Conservation (phyloP, 2,329 filamentous ascomycete genomes). For the Aureobasidium sp. region DNA sequence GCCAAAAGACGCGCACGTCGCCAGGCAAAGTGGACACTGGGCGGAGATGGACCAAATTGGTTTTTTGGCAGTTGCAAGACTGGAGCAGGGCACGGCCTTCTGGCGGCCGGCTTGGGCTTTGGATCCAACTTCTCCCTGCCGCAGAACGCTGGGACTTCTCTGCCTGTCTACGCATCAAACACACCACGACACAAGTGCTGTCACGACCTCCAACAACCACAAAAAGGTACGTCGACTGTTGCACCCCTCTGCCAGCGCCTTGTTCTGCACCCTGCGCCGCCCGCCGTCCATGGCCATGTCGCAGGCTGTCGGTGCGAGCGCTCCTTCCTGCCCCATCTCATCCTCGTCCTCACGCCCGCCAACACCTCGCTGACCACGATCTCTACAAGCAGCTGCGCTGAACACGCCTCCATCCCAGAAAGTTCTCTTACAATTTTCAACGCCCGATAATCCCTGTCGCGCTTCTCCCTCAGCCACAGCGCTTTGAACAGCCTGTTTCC, state of each 20-base stretch:
- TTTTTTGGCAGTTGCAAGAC: conserved; percentile 2
- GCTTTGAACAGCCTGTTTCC: conserved; percentile 1
- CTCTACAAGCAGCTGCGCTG: conserved; percentile 3
- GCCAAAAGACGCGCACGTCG: conserved; percentile 1
- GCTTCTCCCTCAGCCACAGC: neutral
- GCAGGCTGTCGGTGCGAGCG: neutral
- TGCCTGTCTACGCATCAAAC: conserved; percentile 7
- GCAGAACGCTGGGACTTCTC: conserved; percentile 1
- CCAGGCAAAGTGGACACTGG: neutral
- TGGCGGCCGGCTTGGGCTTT: neutral
- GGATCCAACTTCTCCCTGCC: conserved; percentile 1
- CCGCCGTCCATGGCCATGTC: neutral
- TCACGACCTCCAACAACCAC: conserved; percentile 1
- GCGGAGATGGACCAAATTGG: neutral
- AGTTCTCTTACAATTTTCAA: neutral
- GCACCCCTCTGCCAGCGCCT: neutral
- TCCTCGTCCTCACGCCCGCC: neutral
- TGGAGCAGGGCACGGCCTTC: neutral
- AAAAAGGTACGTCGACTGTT: neutral
- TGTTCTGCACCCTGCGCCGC: neutral
- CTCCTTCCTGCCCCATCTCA: conserved; percentile 4
- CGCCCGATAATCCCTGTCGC: neutral
- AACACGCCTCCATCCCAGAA: neutral
- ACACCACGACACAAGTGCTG: neutral
- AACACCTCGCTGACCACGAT: conserved; percentile 1